Base-by-base conservation (phyloP, 192 early-diverging fungal species). In the Chytriomyces confervae region DNA sequence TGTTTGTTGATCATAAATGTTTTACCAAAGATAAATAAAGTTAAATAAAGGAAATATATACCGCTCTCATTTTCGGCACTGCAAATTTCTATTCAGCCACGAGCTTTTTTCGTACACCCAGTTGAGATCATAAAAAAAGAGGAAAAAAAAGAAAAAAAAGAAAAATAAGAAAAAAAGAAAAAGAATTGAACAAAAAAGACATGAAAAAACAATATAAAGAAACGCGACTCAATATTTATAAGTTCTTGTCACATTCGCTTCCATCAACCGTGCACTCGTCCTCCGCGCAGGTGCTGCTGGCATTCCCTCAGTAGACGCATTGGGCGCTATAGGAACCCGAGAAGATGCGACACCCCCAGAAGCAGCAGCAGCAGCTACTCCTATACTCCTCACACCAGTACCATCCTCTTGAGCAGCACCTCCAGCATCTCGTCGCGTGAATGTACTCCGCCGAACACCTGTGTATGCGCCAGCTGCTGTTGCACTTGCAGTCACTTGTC, bases 321-420 rank as follows among this genome's bases (percentile, higher is more conserved):
- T 20, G n/a, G 16, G 62, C 27, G 10, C n/a, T 64, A 64, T 27
- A 23, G 62, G 62, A 36, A 36, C 29, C 24, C 27, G 62, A 23
- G 13, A 29, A 16, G 62, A 9, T 27, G 18, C n/a, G 3, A 60
- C 16, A 18, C 11, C 53, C 53, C 29, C 29, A 89, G 90, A n/a
- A 91, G 80, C 65, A 89, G 89, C 10, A 87, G 79, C 57, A 91
- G 76, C 77, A 94, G 16, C 47, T 24, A 95, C 93, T 93, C 95
- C 83, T 95, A 94, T 86, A 94, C 94, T 57, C 94, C 83, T 96
- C 95, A 77, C 93, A 64, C 62, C 62, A 18, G 36, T 27, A 5
- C 66, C 27, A 48, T 47, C n/a, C 46, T 10, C 23, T 45, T 13
- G n/a, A 49, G 13, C 66, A 20, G 23, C 45, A 20, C 20, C 27